Percentiles rank a stretch among this genome's conserved stretches.
These are phyloP conservation scores for Melaleuca quinquenervia DNA, from an alignment of 345 rosid species.

Conservation along the genomic window DNA sequence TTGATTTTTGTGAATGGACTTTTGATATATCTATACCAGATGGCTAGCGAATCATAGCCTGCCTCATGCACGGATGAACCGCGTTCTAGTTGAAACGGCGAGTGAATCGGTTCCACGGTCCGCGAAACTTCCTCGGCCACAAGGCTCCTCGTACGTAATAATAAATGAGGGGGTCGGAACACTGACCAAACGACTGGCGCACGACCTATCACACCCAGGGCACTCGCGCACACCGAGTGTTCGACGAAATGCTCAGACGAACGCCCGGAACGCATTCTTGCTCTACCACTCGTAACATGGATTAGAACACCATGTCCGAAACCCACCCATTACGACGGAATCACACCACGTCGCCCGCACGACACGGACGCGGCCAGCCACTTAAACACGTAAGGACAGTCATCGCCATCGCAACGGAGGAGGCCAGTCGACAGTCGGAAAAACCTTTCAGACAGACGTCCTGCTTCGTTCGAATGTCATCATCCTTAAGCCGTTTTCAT, in stretches of 20 bases:
- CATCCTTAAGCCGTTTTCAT: neutral
- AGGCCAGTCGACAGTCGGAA: neutral
- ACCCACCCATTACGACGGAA: neutral
- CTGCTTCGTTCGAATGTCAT: neutral
- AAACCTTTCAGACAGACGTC: neutral
- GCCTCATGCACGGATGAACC: neutral
- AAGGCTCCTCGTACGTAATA: neutral
- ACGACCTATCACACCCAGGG: neutral
- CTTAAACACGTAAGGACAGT: neutral
- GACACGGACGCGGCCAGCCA: neutral
- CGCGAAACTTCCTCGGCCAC: neutral
- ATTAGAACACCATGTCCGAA: neutral
- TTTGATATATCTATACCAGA: neutral
- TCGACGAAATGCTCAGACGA: neutral
- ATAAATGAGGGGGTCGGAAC: neutral
- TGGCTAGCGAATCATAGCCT: no score
- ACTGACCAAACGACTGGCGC: neutral
- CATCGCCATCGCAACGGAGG: neutral
- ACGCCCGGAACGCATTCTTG: neutral
- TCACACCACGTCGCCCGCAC: neutral
- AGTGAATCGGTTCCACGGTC: neutral
- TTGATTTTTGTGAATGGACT: no score
- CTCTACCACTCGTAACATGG: neutral
- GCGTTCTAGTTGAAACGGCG: neutral
- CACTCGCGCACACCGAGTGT: neutral